phyloP scores from a whole-genome alignment of 2,329 filamentous ascomycete species.

The Alternaria sp. region DNA sequence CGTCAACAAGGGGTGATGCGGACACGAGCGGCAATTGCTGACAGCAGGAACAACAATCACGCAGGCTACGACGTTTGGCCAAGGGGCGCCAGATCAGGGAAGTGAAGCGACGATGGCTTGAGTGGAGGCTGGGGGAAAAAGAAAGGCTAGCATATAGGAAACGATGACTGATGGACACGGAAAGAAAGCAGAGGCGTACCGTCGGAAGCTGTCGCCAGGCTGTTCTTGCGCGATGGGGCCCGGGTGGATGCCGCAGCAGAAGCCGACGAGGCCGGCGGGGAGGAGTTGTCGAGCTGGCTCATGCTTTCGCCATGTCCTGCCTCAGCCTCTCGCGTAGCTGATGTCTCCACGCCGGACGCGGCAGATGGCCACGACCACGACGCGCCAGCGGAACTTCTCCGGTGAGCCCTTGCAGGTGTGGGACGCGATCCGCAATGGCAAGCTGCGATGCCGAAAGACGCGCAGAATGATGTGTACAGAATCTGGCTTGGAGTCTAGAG shows the following conservation, averaged over 20 bases:
- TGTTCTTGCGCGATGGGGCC: slow-evolving; percentile 44
- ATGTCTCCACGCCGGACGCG: neutral
- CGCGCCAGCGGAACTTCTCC: slow-evolving; percentile 11
- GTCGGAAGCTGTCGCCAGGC: slow-evolving; percentile 53
- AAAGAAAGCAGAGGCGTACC: slow-evolving; percentile 31
- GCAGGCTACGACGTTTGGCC: slow-evolving; percentile 23
- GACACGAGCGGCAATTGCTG: slow-evolving; percentile 17
- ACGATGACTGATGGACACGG: neutral
- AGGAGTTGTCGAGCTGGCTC: slow-evolving; percentile 21
- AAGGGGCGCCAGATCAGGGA: slow-evolving; percentile 17
- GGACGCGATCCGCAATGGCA: neutral
- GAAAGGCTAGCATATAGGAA: slow-evolving; percentile 4
- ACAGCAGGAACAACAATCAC: slow-evolving; percentile 25
- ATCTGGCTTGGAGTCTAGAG: neutral
- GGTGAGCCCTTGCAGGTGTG: neutral
- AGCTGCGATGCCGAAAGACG: neutral
- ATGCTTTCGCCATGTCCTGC: slow-evolving; percentile 11
- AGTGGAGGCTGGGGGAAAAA: slow-evolving; percentile 4
- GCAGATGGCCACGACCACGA: neutral
- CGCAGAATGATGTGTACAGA: neutral
- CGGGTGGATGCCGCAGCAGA: slow-evolving; percentile 42
- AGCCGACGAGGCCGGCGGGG: slow-evolving; percentile 32
- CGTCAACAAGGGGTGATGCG: slow-evolving; percentile 2
- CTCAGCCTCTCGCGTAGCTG: slow-evolving; percentile 13
- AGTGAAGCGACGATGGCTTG: neutral